Conservation (phyloP, 345 rosid species). For the Angophora floribunda region DNA sequence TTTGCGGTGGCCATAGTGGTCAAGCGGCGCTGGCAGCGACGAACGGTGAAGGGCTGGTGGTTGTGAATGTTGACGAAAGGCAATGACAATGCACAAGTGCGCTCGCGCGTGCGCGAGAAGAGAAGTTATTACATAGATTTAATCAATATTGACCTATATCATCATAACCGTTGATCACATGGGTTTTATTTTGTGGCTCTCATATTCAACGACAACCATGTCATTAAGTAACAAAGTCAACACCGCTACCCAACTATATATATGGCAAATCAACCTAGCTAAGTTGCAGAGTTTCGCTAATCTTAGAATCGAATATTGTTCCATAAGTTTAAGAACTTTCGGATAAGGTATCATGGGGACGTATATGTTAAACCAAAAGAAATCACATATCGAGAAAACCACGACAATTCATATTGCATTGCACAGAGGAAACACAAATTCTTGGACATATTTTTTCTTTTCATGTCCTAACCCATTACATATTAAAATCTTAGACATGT, state of each 20-base stretch:
- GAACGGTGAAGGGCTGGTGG: not conserved
- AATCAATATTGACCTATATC: not conserved
- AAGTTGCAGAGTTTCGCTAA: not conserved
- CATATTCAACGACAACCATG: not conserved
- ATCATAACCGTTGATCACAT: not conserved
- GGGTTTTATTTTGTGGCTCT: accelerated
- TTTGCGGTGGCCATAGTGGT: not conserved
- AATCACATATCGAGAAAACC: not conserved
- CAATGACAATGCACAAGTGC: not conserved
- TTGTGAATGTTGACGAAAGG: not conserved
- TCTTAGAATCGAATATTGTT: not conserved
- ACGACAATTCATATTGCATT: not conserved
- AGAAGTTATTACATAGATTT: not conserved
- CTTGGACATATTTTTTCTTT: not conserved
- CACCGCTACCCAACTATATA: not conserved
- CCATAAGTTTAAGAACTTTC: not conserved
- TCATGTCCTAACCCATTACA: not conserved
- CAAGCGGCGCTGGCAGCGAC: not conserved
- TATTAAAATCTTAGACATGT: not conserved
- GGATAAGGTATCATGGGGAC: not conserved
- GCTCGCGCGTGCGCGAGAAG: not conserved
- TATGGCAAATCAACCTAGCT: not conserved
- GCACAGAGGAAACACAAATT: not conserved
- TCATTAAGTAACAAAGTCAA: not conserved
- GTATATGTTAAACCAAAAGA: not conserved